Conservation (phyloP, 129 eudicot genomes). For the Cynara cardunculus region DNA sequence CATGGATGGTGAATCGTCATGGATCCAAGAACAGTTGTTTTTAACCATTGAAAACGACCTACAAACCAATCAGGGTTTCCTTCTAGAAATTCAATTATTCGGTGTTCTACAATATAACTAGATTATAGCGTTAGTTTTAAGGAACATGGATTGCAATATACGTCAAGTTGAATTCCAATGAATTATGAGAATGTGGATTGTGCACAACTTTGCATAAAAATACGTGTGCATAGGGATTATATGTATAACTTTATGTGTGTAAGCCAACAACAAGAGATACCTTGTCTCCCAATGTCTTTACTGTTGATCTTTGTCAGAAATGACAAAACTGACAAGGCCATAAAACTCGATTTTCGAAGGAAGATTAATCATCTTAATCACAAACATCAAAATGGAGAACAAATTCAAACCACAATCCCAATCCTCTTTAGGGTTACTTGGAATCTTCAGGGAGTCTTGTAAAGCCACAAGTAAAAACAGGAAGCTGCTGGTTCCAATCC, state of each 20-base stretch:
- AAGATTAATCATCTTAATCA: not conserved
- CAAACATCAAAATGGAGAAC: conserved; percentile 15
- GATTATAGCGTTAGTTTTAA: not conserved
- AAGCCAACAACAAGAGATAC: no score
- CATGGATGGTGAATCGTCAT: not conserved
- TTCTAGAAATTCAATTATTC: not conserved
- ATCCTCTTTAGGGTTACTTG: conserved; percentile 13
- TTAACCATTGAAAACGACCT: not conserved
- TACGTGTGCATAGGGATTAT: not conserved
- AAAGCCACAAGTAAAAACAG: conserved; percentile 4
- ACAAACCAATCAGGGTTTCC: not conserved
- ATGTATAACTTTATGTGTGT: not conserved
- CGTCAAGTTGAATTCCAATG: not conserved
- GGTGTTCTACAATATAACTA: not conserved
- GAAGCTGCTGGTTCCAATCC: conserved; percentile 10
- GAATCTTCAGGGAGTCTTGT: conserved; percentile 14
- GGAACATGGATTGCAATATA: not conserved
- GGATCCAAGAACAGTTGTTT: not conserved
- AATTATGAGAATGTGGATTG: not conserved
- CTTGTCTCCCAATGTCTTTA: not conserved
- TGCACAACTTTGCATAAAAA: not conserved
- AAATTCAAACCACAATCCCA: not conserved
- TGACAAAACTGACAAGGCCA: not conserved
- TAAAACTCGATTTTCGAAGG: not conserved
- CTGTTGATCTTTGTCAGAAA: not conserved